These are phyloP conservation scores for Aspergillus neotritici DNA, from an alignment of 2,329 filamentous ascomycete genomes.

Conservation along the genomic window DNA sequence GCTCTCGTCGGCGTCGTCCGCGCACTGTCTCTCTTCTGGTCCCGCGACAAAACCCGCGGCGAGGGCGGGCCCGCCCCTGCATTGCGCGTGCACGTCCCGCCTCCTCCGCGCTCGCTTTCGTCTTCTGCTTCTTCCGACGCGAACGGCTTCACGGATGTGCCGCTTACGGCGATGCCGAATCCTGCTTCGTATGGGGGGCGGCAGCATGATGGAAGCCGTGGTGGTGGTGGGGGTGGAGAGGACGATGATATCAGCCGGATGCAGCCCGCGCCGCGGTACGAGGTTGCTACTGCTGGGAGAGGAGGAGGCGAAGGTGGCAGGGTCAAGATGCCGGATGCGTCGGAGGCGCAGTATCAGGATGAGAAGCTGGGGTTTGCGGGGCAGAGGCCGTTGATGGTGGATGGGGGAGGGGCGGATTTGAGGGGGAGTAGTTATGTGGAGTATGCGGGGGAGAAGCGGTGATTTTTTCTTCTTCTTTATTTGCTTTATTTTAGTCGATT, in stretches of 20 bases:
- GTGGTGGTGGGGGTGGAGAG: too few relatives aligned
- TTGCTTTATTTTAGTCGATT: neutral
- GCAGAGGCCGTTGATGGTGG: slow-evolving; percentile 30
- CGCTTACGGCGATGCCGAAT: slow-evolving; percentile 29
- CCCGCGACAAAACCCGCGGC: slow-evolving; percentile 54
- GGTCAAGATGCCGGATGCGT: neutral
- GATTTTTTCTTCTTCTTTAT: neutral
- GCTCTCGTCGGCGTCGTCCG: slow-evolving; percentile 68
- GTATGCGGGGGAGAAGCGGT: slow-evolving; percentile 31
- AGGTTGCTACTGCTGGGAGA: slow-evolving; percentile 11
- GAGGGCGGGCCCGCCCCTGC: slow-evolving; percentile 50
- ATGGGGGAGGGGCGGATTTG: slow-evolving; percentile 14
- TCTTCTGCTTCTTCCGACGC: slow-evolving; percentile 8
- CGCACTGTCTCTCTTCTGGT: slow-evolving; percentile 56
- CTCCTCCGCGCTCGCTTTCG: neutral
- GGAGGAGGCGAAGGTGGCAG: too few relatives aligned
- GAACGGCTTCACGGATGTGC: slow-evolving; percentile 34
- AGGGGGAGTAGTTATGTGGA: slow-evolving; percentile 36
- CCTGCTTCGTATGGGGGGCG: slow-evolving; percentile 1
- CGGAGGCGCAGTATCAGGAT: slow-evolving; percentile 24
- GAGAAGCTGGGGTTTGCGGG: slow-evolving; percentile 42
- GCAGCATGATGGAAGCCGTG: too few relatives aligned
- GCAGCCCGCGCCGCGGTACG: slow-evolving; percentile 24
- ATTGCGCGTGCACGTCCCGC: slow-evolving; percentile 8
- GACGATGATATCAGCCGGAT: neutral